phyloP scores from a whole-genome alignment of 495 filamentous ascomycete genomes.

The Physcia stellaris region DNA sequence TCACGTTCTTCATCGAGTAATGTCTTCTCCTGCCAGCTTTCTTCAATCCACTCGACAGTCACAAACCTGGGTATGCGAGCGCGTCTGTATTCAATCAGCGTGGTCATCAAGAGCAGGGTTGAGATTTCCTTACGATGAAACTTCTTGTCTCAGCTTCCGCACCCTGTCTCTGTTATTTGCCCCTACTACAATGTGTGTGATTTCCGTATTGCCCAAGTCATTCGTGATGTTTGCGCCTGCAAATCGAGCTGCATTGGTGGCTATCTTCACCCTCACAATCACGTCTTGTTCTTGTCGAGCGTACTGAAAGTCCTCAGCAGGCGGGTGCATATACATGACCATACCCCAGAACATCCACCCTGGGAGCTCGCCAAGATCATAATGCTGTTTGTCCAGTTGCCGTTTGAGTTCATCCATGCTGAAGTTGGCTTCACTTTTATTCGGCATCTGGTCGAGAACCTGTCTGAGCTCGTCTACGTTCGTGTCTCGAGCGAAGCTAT shows the following conservation, averaged over 20 bases:
- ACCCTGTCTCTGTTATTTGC: conserved; percentile 21
- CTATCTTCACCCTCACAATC: conserved; percentile 7
- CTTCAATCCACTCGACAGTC: conserved; percentile 54
- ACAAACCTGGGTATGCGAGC: conserved; percentile 54
- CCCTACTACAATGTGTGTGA: conserved; percentile 56
- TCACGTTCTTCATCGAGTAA: conserved; percentile 65
- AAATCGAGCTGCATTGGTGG: conserved; percentile 43
- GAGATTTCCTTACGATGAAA: conserved; percentile 20
- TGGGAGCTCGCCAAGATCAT: conserved; percentile 32
- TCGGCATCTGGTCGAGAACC: conserved; percentile 34
- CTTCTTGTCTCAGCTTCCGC: conserved; percentile 27
- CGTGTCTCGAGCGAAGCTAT: conserved; percentile 71
- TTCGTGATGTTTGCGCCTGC: conserved; percentile 42
- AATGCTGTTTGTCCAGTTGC: conserved; percentile 33
- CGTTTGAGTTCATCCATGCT: conserved; percentile 14
- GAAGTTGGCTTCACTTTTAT: conserved; percentile 18
- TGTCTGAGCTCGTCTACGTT: conserved; percentile 47
- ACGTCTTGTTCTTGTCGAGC: neutral
- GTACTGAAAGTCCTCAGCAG: neutral
- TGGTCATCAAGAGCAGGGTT: too few relatives aligned
- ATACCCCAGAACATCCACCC: conserved; percentile 58
- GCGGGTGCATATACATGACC: conserved; percentile 37
- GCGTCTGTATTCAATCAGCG: neutral
- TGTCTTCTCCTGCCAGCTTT: conserved; percentile 69
- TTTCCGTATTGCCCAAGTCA: conserved; percentile 27